Conservation (phyloP, 2,329 filamentous ascomycete genomes). For the Talaromyces rugulosus region DNA sequence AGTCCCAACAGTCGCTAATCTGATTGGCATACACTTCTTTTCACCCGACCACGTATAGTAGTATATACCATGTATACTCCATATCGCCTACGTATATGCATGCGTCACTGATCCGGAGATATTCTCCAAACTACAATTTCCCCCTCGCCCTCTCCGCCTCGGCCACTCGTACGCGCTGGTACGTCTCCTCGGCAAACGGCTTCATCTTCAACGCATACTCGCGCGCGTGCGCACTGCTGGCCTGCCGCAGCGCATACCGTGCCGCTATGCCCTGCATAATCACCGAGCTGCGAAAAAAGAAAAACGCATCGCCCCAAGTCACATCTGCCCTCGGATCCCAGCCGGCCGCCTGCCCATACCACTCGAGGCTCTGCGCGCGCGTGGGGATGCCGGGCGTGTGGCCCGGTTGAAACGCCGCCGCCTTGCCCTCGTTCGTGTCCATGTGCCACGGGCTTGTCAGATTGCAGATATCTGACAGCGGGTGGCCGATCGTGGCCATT, state of each 20-base stretch:
- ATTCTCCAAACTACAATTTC: slow-evolving; percentile 38
- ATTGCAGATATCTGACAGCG: slow-evolving; percentile 85
- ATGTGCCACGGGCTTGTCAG: slow-evolving; percentile 48
- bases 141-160: slow-evolving; percentile 33
- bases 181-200: slow-evolving; percentile 73
- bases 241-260: slow-evolving; percentile 76
- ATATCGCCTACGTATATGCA: no score
- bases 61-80: no score
- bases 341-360: slow-evolving; percentile 65
- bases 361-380: slow-evolving; percentile 55
- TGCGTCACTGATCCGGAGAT: no score
- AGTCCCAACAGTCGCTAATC: neutral
- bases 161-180: slow-evolving; percentile 62
- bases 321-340: slow-evolving; percentile 62
- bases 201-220: slow-evolving; percentile 66
- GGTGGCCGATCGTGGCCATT: slow-evolving; percentile 97
- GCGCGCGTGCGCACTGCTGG: slow-evolving; percentile 77
- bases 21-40: no score
- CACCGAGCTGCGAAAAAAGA: slow-evolving; percentile 55
- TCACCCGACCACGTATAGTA: no score
- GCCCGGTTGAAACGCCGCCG: slow-evolving; percentile 56
- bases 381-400: slow-evolving; percentile 63
- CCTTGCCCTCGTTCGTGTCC: slow-evolving; percentile 31
- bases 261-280: slow-evolving; percentile 91
- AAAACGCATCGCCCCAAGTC: slow-evolving; percentile 62